Percentiles rank a stretch among this genome's conserved stretches.
Evolutionary conservation across 495 filamentous ascomycete species (phyloP).

Genomic region (Neurospora intermedia): DNA sequence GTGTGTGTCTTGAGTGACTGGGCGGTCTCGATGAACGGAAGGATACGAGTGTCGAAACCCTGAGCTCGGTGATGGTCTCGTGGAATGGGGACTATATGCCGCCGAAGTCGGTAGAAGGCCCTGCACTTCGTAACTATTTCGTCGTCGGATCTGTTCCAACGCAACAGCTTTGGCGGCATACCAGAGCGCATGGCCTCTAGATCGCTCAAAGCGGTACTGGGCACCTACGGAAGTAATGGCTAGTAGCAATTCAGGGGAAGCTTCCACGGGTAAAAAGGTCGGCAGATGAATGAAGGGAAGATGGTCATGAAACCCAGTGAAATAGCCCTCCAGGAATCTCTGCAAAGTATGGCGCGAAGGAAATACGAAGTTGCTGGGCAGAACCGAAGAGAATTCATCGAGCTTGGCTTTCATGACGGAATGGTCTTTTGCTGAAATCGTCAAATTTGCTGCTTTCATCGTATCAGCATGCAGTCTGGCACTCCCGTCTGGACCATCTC

Average conservation of each 20-base stretch:
- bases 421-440: slow-evolving; percentile 54
- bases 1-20: slow-evolving; percentile 42
- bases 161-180: slow-evolving; percentile 51
- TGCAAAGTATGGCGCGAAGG: slow-evolving; percentile 54
- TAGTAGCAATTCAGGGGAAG: slow-evolving; percentile 50
- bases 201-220: slow-evolving; percentile 59
- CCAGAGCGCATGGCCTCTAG: slow-evolving; percentile 57
- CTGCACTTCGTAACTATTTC: slow-evolving; percentile 40
- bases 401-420: slow-evolving; percentile 51
- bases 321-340: slow-evolving; percentile 54
- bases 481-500: slow-evolving; percentile 42
- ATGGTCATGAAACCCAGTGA: slow-evolving; percentile 58
- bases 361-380: slow-evolving; percentile 57
- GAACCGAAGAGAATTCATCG: slow-evolving; percentile 53
- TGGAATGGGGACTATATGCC: slow-evolving; percentile 41
- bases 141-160: slow-evolving; percentile 41
- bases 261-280: slow-evolving; percentile 43
- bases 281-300: slow-evolving; percentile 60
- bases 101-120: slow-evolving; percentile 37
- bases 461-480: slow-evolving; percentile 32
- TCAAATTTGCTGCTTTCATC: slow-evolving; percentile 43
- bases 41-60: slow-evolving; percentile 41
- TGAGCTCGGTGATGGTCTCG: slow-evolving; percentile 39
- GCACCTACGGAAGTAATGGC: slow-evolving; percentile 56
- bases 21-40: slow-evolving; percentile 38